A percentile compares a stretch with the other conserved stretches of the same genome.
Evolutionary conservation across 2,329 filamentous ascomycete genomes (phyloP).

Genomic region (Sordariomycetes sp.): DNA sequence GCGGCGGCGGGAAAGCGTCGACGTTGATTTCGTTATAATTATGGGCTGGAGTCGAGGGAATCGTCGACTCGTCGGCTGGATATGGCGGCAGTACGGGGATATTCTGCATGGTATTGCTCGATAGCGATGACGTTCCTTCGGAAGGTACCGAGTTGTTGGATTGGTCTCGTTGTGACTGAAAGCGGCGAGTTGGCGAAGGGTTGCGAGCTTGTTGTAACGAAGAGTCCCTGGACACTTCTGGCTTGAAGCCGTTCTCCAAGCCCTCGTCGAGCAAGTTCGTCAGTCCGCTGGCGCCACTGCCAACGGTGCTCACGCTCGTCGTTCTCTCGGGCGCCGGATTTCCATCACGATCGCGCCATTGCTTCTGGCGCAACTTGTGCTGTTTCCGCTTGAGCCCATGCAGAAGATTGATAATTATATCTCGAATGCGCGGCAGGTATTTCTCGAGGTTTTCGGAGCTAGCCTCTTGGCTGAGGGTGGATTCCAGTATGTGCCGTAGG

Average conservation of each 20-base stretch:
- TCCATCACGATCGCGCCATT: conserved; percentile 45
- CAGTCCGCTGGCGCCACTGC: conserved; percentile 45
- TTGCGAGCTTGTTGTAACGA: conserved; percentile 13
- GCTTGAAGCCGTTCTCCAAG: conserved; percentile 41
- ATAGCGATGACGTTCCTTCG: conserved; percentile 58
- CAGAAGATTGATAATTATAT: conserved; percentile 96
- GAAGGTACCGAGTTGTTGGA: conserved; percentile 41
- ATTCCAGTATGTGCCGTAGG: conserved; percentile 82
- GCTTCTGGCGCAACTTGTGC: conserved; percentile 66
- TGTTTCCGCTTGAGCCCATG: conserved; percentile 97
- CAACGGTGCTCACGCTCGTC: conserved; percentile 49
- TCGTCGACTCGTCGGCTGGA: conserved; percentile 47
- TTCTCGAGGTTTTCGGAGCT: conserved; percentile 88
- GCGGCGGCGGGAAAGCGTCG: conserved; percentile 63
- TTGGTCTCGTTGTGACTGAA: conserved; percentile 38
- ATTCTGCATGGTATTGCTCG: conserved; percentile 68
- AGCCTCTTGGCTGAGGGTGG: conserved; percentile 92
- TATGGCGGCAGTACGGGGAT: conserved; percentile 69
- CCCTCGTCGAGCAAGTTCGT: conserved; percentile 53
- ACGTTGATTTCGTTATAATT: conserved; percentile 42
- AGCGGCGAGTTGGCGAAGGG: conserved; percentile 38
- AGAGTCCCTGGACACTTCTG: conserved; percentile 21
- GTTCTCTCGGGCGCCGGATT: conserved; percentile 36
- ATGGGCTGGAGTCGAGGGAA: conserved; percentile 27
- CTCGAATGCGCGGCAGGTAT: conserved; percentile 87